Base-by-base conservation (phyloP, 2,329 filamentous ascomycete genomes). In the Colletotrichum musae region DNA sequence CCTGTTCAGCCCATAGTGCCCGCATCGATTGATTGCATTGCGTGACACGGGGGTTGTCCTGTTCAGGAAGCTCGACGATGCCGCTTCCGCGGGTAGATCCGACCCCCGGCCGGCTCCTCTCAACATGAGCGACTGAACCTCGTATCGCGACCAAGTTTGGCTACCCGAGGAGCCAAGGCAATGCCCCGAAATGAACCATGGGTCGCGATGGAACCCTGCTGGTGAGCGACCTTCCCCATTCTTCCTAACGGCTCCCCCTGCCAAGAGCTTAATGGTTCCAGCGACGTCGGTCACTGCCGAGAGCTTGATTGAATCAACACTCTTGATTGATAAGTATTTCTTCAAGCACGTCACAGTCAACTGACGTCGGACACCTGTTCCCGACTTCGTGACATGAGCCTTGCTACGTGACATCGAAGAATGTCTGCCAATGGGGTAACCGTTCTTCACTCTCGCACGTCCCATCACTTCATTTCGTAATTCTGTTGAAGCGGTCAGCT, bases 1-100 rank as follows among this genome's bases (percentile, higher is more conserved):
- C 56, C 63, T 61, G 51, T 62, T 51, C 32, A 13, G 43, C 6
- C 6, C 18, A 15, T 15, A 3, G n/a, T 10, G 47, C 1, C 18
- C 47, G 47, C n/a, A 21, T 39, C 10, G 32, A 45, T 41, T 15
- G 26, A 45, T 41, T 15, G 26, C 58, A 67, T 58, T 56, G 58
- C 64, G 58, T 62, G 64, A 67, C 64, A 62, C 64, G 58, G 64
- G 64, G 15, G 26, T 51, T 62, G 32, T n/a, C 64, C 64, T 45
- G 32, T 63, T 67, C 45, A 47, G 64, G 64, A 57, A 67, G 64
- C 64, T 67, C 64, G 51, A 66, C 45, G 45, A 63, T 45, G 45
- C 36, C 43, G 52, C 45, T 63, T 58, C 21, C 26, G 39, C 52
- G 64, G 64, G 24, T 67, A 67, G 64, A 58, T 62, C 58, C 64